These are phyloP conservation scores for Tritrichomonas musculus DNA, from an alignment of 208 protist species.

Conservation along the genomic window DNA sequence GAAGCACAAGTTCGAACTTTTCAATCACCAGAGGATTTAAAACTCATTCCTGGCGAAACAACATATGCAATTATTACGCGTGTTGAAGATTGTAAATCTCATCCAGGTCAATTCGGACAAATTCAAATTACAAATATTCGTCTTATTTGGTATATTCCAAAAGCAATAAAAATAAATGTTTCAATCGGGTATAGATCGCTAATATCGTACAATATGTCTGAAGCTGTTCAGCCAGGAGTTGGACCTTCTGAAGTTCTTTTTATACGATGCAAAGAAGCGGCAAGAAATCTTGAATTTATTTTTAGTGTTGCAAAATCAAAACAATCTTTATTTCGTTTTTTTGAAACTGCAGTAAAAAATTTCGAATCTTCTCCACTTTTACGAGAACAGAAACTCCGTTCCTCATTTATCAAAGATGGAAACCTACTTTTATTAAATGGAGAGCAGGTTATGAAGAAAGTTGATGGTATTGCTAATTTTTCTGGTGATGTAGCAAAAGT, in stretches of 20 bases:
- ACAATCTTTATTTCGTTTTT: neutral
- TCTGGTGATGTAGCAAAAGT: neutral
- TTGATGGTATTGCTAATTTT: slow-evolving; percentile 24
- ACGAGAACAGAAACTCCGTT: neutral
- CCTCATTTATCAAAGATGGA: neutral
- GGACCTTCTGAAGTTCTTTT: neutral
- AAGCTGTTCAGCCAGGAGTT: neutral
- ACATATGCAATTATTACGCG: neutral
- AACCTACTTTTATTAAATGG: neutral
- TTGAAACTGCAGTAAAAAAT: neutral
- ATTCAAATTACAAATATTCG: neutral
- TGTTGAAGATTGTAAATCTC: neutral
- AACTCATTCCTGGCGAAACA: neutral
- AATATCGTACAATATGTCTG: neutral
- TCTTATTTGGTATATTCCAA: neutral
- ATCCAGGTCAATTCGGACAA: neutral
- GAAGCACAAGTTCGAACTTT: neutral
- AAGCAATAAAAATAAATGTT: neutral
- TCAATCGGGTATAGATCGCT: slow-evolving; percentile 21
- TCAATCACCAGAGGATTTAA: neutral
- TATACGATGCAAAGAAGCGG: neutral
- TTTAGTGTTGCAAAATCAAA: neutral
- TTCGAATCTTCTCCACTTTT: neutral
- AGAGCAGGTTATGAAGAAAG: neutral
- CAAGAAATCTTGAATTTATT: neutral